Base-by-base conservation (phyloP, 1,284 basidiomycete species). In the Chiua sp. region DNA sequence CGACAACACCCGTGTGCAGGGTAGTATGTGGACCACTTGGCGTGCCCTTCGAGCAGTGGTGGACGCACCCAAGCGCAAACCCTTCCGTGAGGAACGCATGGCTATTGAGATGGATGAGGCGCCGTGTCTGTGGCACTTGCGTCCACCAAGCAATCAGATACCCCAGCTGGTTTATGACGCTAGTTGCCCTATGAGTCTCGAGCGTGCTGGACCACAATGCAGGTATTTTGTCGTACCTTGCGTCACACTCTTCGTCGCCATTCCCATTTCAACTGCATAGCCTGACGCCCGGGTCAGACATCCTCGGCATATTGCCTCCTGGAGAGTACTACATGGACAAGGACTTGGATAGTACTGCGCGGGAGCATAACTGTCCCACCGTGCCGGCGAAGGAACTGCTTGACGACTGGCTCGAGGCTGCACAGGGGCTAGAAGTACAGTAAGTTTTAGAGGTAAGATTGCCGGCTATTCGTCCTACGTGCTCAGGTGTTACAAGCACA, bases 251-350 rank as follows among this genome's bases (percentile, higher is more conserved):
- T 18, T 78, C 98, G 59, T 91, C 91, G 28, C 83, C 87, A 48
- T 82, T 98, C 67, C 82, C 89, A 59, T 97, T 98, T 82, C 83
- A 85, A 69, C 82, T 90, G 57, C 88, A 90, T 58, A 90, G 92
- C 5, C 76, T 92, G 23, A 87, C 91, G 4, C 79, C 87, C 48
- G 96, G 96, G 16, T 78, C 87, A 53, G 97, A 98, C 74, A 92
- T 96, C 32, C 80, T 94, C 59, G 93, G 92, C 69, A 88, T 94
- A 51, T 75, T 99, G 47, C 88, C 96, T 5, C 80, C 96, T 56
- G 95, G 95, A n/a, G 94, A 98, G 77, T 89, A 92, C 77, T 87
- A 92, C 72, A 77, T 99, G 70, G 91, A 96, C 78, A 96, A 97
- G 82, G 93, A 98, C 72, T 79, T 99, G 65, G 96, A 99, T 69